Evolutionary conservation across 2,329 filamentous ascomycete species (phyloP), one percentile per base, ranked within the genome.

Genomic region (Penicillium aurantiogriseum): DNA sequence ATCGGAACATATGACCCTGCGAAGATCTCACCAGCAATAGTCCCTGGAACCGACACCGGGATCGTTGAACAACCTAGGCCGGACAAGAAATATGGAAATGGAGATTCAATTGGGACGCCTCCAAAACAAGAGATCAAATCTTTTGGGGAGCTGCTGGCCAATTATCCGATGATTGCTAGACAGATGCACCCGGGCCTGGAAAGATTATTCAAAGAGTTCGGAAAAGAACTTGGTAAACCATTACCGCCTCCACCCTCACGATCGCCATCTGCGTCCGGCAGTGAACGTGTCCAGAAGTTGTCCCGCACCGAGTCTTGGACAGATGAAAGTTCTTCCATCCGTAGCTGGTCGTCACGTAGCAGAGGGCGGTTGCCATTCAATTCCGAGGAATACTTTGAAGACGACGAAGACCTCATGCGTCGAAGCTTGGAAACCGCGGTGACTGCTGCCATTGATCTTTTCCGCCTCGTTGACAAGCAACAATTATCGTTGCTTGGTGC

Each of bases 161-260:
- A 92, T 66, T 99, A 97, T 64, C 94, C 94, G 1, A 90, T 96
- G 85, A 97, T 99, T 67, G 92, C 92, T 25, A 85, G 91, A 58
- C 94, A 99, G 74, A 96, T 99, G 92, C 92, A 97, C 67, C 85
- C 88, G 2, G 94, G 94, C 0, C 77, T 99, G 35, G 93, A 99
- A 69, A 88, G 88, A 68, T 78, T 97, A 27, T 96, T 97, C 70
- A 87, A 88, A 59, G 92, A 97, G 66, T 97, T 99, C 72, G 88
- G 86, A 6, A 85, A 85, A 44, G 89, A 93, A 54, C 88, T 97
- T 64, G 90, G 95, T 63, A 92, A 90, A 68, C 91, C 91, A 6
- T 75, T 96, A 6, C 91, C 91, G 3, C 88, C 89, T 17, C 88
- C 89, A 1, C 89, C 82, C 23, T 79, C 77, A 31, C 68, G 71